Conservation (phyloP, 345 rosid species). For the Eucalyptus camaldulensis region DNA sequence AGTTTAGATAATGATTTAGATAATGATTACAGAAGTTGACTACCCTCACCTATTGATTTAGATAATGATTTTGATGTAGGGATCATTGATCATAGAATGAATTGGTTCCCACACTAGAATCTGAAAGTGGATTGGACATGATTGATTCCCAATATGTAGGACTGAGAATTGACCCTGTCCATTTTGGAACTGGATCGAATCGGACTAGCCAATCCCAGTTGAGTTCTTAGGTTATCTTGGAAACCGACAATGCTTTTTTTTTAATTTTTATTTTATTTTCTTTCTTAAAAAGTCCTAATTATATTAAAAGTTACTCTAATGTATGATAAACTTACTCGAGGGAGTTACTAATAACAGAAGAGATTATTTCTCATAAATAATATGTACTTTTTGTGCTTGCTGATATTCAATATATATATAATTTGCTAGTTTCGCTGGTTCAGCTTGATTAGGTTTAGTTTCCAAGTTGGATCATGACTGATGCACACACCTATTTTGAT, state of each 20-base stretch:
- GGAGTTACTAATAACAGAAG: not conserved
- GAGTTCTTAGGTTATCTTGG: accelerated
- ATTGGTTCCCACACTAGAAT: not conserved
- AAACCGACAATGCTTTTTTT: accelerated
- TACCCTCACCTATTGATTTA: not conserved
- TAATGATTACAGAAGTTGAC: not conserved
- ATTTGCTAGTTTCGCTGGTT: no score
- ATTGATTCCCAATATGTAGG: not conserved
- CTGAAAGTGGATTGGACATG: not conserved
- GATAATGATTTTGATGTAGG: not conserved
- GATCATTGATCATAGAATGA: accelerated
- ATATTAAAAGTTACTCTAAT: not conserved
- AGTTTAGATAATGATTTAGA: not conserved
- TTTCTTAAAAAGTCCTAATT: not conserved
- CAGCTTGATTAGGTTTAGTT: no score
- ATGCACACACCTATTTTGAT: not conserved
- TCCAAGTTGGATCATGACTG: not conserved
- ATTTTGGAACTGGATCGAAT: accelerated
- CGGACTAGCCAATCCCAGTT: accelerated
- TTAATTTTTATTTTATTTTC: not conserved
- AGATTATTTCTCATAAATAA: not conserved
- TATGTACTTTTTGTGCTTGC: accelerated
- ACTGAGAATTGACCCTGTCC: accelerated
- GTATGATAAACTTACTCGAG: not conserved
- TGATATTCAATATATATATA: not conserved